Conservation (phyloP, 805 yeast species). For the Tetrapisispora arboricola region DNA sequence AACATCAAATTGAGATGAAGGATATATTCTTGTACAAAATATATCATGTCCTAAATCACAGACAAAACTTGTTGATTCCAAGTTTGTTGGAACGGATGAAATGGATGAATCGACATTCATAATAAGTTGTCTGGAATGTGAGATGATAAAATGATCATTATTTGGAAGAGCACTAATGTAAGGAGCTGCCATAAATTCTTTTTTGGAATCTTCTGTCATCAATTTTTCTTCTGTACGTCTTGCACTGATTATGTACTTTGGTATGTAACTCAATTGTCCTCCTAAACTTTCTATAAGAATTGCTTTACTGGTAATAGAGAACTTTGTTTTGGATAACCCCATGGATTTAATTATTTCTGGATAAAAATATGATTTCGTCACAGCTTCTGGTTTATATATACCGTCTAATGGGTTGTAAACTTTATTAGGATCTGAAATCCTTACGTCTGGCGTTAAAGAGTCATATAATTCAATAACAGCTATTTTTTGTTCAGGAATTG, state of each 20-base stretch:
- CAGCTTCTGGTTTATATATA: constrained; percentile 37
- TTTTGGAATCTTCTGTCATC: constrained; percentile 41
- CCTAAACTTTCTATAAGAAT: constrained; percentile 46
- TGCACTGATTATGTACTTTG: constrained; percentile 58
- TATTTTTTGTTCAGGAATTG: constrained; percentile 45
- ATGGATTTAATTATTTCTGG: constrained; percentile 50
- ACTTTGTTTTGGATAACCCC: constrained; percentile 46
- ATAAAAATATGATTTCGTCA: constrained; percentile 46
- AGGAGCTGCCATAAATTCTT: constrained; percentile 48
- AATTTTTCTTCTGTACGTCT: constrained; percentile 53
- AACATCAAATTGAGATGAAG: constrained; percentile 76
- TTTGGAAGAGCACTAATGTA: constrained; percentile 54
- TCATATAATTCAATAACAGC: constrained; percentile 74
- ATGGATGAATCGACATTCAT: constrained; percentile 26
- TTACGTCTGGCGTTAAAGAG: constrained; percentile 42
- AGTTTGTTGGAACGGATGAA: constrained; percentile 45
- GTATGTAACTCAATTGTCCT: constrained; percentile 60
- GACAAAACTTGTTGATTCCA: constrained; percentile 74
- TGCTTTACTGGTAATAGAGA: constrained; percentile 60
- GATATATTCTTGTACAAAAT: constrained; percentile 68
- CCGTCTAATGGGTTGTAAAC: constrained; percentile 12
- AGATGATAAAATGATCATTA: constrained; percentile 39
- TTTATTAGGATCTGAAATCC: constrained; percentile 20
- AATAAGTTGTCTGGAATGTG: constrained; percentile 41
- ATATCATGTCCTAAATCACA: constrained; percentile 59